These are phyloP conservation scores for Coemansia sp. DNA, from an alignment of 192 early-diverging fungal species.

Conservation along the genomic window DNA sequence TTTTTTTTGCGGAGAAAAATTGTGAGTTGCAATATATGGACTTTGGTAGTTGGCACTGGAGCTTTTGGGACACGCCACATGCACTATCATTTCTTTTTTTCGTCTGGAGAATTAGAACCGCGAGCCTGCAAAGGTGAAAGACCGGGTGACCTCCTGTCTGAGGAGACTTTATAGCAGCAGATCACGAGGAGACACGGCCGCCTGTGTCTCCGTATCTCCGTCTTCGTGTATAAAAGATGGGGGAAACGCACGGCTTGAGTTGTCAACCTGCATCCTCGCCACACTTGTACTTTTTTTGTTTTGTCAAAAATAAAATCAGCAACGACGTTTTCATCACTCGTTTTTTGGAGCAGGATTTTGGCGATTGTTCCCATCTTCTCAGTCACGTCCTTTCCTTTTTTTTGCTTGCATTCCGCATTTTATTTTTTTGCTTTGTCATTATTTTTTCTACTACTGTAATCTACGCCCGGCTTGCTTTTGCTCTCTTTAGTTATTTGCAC, in stretches of 20 bases:
- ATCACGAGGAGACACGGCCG: no score
- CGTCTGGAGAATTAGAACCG: no score
- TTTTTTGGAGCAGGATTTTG: background rate
- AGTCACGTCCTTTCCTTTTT: background rate
- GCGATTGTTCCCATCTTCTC: background rate
- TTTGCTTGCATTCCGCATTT: conserved; percentile 11
- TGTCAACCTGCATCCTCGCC: conserved; percentile 1
- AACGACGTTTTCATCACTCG: background rate
- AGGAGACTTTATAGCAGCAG: no score
- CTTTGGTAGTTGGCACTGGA: no score
- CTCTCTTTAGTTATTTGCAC: background rate
- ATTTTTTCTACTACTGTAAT: conserved; percentile 1
- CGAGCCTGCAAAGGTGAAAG: no score
- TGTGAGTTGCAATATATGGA: no score
- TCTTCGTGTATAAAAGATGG: no score
- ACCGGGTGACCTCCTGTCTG: no score
- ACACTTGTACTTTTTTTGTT: background rate
- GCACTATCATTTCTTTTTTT: no score
- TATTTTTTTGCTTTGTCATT: conserved; percentile 7
- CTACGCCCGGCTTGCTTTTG: background rate
- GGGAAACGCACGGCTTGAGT: background rate
- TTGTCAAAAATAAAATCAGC: background rate
- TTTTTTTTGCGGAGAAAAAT: no score
- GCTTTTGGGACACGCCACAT: no score
- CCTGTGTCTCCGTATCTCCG: no score